A percentile compares a stretch with the other conserved stretches of the same genome.
These are phyloP conservation scores for Tuctoria greenei DNA, from an alignment of 176 grass and related monocot genomes.

Conservation along the genomic window DNA sequence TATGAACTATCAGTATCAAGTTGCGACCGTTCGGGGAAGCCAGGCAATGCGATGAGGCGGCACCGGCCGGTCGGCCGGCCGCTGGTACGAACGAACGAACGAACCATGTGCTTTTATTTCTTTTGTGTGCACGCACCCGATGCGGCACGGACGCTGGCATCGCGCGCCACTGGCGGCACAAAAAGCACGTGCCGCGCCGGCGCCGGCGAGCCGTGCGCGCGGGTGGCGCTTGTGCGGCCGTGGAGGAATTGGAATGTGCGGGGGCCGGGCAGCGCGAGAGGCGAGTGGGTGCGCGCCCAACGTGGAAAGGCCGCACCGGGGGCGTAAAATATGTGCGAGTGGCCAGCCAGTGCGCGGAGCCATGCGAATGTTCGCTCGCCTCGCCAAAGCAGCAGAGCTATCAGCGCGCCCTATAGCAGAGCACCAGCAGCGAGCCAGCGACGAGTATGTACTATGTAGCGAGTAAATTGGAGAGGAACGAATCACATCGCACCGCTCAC, in stretches of 20 bases:
- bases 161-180: background rate
- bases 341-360: constrained; percentile 21
- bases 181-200: background rate
- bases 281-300: constrained; percentile 5
- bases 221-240: background rate
- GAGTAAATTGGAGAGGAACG: too few species aligned
- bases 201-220: background rate
- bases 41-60: too few species aligned
- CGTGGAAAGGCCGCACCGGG: constrained; percentile 39
- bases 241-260: constrained; percentile 8
- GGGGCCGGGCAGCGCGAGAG: constrained; percentile 2
- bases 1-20: too few species aligned
- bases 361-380: constrained; percentile 43
- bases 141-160: constrained; percentile 8
- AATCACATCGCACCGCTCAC: too few species aligned
- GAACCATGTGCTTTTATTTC: background rate
- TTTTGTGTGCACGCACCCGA: constrained; percentile 3
- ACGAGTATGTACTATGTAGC: too few species aligned
- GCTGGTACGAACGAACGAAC: too few species aligned
- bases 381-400: background rate
- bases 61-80: too few species aligned
- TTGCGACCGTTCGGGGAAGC: too few species aligned
- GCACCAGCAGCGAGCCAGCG: background rate
- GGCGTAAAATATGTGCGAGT: constrained; percentile 39
- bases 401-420: background rate